Percentiles rank a stretch among this genome's conserved stretches.
These are phyloP conservation scores for Barnettozyma hawaiiensis DNA, from an alignment of 1,139 yeast genomes.

Conservation along the genomic window DNA sequence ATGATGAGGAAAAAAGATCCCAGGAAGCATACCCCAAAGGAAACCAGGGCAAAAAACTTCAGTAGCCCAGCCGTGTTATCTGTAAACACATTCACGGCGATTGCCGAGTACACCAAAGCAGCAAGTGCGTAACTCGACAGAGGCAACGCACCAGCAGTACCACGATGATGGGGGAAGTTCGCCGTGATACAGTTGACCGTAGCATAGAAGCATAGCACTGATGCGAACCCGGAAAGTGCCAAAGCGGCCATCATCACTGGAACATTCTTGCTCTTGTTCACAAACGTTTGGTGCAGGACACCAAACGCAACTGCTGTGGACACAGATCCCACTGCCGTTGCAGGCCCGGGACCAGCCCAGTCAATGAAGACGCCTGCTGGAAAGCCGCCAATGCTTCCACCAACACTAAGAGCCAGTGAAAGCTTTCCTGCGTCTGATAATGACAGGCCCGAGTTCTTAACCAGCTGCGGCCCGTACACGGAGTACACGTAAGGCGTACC, in stretches of 20 bases:
- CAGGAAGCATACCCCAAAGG: slow-evolving; percentile 27
- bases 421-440: slow-evolving; percentile 59
- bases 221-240: slow-evolving; percentile 56
- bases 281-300: slow-evolving; percentile 34
- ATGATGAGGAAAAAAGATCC: slow-evolving; percentile 30
- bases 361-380: slow-evolving; percentile 67
- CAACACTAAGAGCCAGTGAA: slow-evolving; percentile 56
- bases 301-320: slow-evolving; percentile 37
- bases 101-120: slow-evolving; percentile 32
- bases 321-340: slow-evolving; percentile 51
- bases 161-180: slow-evolving; percentile 64
- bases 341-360: slow-evolving; percentile 46
- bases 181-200: slow-evolving; percentile 64
- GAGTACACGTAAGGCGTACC: slow-evolving; percentile 75
- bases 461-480: slow-evolving; percentile 65
- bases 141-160: slow-evolving; percentile 63
- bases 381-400: slow-evolving; percentile 63
- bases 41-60: slow-evolving; percentile 27
- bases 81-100: slow-evolving; percentile 42
- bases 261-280: slow-evolving; percentile 28
- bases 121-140: slow-evolving; percentile 53
- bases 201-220: slow-evolving; percentile 57
- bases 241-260: slow-evolving; percentile 43
- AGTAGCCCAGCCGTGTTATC: slow-evolving; percentile 39
- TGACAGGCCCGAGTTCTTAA: slow-evolving; percentile 49